phyloP scores from a whole-genome alignment of 176 grass and related monocot genomes.

The Musa acuminata region DNA sequence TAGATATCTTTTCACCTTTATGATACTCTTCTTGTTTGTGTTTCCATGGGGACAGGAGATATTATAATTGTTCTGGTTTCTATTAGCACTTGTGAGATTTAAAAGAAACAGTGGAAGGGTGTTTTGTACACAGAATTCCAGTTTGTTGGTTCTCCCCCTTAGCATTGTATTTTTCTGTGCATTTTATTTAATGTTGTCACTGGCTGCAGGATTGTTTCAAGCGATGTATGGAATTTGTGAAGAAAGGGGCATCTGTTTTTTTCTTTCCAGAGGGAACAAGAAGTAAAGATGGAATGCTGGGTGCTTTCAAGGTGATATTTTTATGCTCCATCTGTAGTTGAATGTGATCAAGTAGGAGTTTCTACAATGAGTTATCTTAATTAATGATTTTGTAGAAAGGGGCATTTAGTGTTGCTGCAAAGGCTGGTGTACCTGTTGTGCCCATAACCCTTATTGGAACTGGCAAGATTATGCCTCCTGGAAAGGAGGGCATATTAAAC shows the following conservation, averaged over 20 bases:
- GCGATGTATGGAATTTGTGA: slow-evolving; percentile 65
- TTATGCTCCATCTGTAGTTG: neutral
- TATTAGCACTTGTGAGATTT: too few relatives aligned
- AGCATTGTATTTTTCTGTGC: neutral
- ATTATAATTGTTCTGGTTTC: too few relatives aligned
- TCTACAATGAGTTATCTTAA: neutral
- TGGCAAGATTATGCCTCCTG: slow-evolving; percentile 76
- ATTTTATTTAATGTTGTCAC: slow-evolving; percentile 6
- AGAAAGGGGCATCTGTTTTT: slow-evolving; percentile 77
- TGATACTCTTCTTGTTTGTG: neutral
- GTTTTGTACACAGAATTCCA: slow-evolving; percentile 3
- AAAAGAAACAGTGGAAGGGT: neutral
- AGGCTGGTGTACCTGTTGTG: slow-evolving; percentile 68
- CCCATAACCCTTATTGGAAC: slow-evolving; percentile 87
- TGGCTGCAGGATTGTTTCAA: slow-evolving; percentile 78
- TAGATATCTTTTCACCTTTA: neutral
- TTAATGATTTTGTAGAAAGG: slow-evolving; percentile 51
- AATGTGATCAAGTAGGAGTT: slow-evolving; percentile 3
- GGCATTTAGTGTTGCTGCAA: slow-evolving; percentile 83
- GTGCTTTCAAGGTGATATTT: slow-evolving; percentile 76
- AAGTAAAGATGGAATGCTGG: slow-evolving; percentile 85
- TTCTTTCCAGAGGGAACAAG: slow-evolving; percentile 96
- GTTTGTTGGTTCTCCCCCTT: slow-evolving; percentile 5
- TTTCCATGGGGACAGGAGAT: neutral
- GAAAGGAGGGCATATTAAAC: slow-evolving; percentile 74